Conservation (phyloP, 176 grass and related monocot species). For the Chloris gayana region DNA sequence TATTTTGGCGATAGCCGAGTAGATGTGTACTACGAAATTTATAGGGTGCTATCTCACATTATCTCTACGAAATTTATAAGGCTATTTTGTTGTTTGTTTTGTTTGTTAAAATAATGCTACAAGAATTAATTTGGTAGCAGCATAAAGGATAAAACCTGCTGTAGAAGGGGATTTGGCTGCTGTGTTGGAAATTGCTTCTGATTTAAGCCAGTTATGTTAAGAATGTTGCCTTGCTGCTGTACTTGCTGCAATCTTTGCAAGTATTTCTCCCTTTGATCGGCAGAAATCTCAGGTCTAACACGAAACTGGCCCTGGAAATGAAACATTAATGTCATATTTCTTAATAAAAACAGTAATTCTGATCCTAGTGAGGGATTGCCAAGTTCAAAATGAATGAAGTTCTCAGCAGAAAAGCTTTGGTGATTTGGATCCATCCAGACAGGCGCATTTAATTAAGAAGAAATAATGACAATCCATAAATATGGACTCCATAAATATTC, state of each 20-base stretch:
- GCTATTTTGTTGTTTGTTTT: too few species aligned
- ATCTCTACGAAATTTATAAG: conserved; percentile 2
- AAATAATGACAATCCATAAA: conserved; percentile 31
- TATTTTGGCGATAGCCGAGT: not conserved
- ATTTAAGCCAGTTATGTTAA: conserved; percentile 60
- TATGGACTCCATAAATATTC: not conserved
- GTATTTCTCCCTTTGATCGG: conserved; percentile 88
- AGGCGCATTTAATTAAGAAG: not conserved
- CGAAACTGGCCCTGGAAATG: conserved; percentile 59
- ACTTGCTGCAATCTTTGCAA: conserved; percentile 79
- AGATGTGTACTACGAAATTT: not conserved
- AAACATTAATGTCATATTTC: conserved; percentile 13
- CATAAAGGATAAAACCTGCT: conserved; percentile 57
- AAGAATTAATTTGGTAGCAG: conserved; percentile 27
- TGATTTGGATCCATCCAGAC: conserved; percentile 28
- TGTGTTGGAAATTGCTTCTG: conserved; percentile 84
- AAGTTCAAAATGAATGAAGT: conserved; percentile 10
- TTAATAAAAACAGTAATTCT: not conserved
- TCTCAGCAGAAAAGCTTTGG: not conserved
- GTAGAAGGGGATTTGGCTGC: conserved; percentile 81
- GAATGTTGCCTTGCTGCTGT: conserved; percentile 69
- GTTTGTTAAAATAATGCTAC: conserved; percentile 18
- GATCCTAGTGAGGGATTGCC: not conserved
- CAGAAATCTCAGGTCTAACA: conserved; percentile 79
- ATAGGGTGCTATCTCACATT: not conserved